Conservation (phyloP, 2,329 filamentous ascomycete species). For the Didymella glomerata region DNA sequence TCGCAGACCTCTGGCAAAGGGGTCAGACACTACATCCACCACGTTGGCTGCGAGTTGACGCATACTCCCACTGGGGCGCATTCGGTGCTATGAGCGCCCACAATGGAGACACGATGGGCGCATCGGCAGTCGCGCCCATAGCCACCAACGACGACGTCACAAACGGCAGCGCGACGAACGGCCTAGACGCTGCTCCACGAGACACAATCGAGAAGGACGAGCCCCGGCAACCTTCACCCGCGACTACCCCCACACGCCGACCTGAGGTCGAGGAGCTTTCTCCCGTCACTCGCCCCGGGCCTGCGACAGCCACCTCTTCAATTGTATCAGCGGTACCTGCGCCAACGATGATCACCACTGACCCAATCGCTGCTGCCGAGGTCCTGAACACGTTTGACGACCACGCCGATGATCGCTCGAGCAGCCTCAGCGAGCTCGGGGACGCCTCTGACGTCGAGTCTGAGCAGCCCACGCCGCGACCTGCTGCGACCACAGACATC, state of each 20-base stretch:
- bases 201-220: conserved; percentile 13
- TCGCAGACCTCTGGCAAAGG: conserved; percentile 26
- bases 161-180: neutral
- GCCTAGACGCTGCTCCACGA: neutral
- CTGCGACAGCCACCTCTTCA: conserved; percentile 25
- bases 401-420: conserved; percentile 74
- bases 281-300: conserved; percentile 23
- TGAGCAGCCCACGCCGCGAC: conserved; percentile 45
- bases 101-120: conserved; percentile 44
- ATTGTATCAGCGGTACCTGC: conserved; percentile 41
- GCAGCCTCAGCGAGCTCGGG: conserved; percentile 91
- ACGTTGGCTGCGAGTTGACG: conserved; percentile 41
- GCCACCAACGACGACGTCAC: conserved; percentile 25
- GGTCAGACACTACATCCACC: conserved; percentile 15
- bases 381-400: conserved; percentile 36
- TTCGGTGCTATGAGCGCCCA: conserved; percentile 43
- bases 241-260: conserved; percentile 54
- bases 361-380: conserved; percentile 24
- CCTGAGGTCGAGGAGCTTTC: conserved; percentile 30
- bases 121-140: conserved; percentile 45
- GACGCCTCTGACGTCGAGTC: conserved; percentile 72
- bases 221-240: conserved; percentile 47
- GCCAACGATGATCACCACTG: conserved; percentile 30
- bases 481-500: conserved; percentile 32
- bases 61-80: conserved; percentile 47